These are phyloP conservation scores for Fistulifera solaris DNA, from an alignment of 108 stramenopile species.

Conservation along the genomic window DNA sequence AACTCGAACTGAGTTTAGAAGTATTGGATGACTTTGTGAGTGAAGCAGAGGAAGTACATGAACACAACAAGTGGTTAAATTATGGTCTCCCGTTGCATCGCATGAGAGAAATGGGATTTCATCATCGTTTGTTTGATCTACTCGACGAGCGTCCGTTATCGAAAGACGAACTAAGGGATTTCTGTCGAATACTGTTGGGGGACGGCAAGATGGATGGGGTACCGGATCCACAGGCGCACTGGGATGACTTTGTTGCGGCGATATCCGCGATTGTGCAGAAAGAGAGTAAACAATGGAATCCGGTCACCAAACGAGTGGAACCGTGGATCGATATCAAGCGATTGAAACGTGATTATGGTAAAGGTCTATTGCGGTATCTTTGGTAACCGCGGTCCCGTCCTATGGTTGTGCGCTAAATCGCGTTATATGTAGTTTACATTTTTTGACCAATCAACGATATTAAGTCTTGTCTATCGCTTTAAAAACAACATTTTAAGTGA, in stretches of 20 bases:
- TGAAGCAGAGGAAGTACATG: slow-evolving; percentile 76
- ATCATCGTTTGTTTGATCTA: slow-evolving; percentile 72
- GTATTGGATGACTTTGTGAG: slow-evolving; percentile 78
- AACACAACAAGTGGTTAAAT: slow-evolving; percentile 83
- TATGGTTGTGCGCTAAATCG: no score
- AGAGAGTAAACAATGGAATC: slow-evolving; percentile 63
- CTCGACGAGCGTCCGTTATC: slow-evolving; percentile 68
- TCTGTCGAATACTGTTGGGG: slow-evolving; percentile 55
- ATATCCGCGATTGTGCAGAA: slow-evolving; percentile 21
- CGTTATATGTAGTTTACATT: no score
- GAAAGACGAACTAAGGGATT: slow-evolving; percentile 54
- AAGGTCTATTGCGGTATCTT: neutral
- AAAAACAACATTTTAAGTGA: no score
- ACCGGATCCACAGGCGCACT: slow-evolving; percentile 62
- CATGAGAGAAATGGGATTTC: slow-evolving; percentile 82
- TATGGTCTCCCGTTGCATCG: slow-evolving; percentile 80
- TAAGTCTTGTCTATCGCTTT: no score
- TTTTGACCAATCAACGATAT: no score
- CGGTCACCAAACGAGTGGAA: slow-evolving; percentile 42
- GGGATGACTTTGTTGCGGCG: slow-evolving; percentile 39
- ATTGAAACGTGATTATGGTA: slow-evolving; percentile 29
- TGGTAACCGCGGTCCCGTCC: neutral
- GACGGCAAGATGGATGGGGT: slow-evolving; percentile 36
- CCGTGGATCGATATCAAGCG: slow-evolving; percentile 63
- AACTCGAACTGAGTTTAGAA: slow-evolving; percentile 74